Conservation (phyloP, 495 filamentous ascomycete species). For the Chaetomium cochliodes region DNA sequence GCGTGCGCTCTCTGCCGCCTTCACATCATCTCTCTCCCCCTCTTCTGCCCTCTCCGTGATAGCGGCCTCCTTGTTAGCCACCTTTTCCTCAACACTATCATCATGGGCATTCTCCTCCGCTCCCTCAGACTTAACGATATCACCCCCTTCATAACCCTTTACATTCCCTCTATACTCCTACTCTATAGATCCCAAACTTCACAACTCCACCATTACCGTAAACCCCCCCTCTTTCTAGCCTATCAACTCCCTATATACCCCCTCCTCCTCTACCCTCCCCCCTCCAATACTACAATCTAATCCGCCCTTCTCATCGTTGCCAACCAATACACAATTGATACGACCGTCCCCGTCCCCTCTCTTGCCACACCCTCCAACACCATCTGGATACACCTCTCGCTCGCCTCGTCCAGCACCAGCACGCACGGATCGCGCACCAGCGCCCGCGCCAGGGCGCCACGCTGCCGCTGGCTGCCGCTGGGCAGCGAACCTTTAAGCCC, state of each 20-base stretch:
- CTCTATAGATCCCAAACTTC: too few relatives aligned
- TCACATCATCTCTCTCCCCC: neutral
- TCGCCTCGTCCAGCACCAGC: conserved; percentile 95
- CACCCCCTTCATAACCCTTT: neutral
- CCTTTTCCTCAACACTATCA: neutral
- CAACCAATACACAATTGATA: too few relatives aligned
- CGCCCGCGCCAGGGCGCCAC: conserved; percentile 92
- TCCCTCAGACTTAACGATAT: too few relatives aligned
- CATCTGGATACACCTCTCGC: conserved; percentile 87
- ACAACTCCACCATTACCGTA: too few relatives aligned
- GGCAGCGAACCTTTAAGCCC: conserved; percentile 85
- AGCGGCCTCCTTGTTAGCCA: neutral
- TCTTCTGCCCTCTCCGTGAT: neutral
- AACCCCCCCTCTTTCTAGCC: too few relatives aligned
- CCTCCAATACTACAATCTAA: too few relatives aligned
- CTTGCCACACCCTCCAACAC: neutral
- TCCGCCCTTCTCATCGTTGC: too few relatives aligned
- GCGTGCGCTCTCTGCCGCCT: neutral
- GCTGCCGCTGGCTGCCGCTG: conserved; percentile 94
- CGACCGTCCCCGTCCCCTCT: neutral
- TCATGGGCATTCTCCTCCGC: neutral
- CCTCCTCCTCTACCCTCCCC: too few relatives aligned
- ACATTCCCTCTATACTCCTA: too few relatives aligned
- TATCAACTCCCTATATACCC: too few relatives aligned
- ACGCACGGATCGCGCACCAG: conserved; percentile 94